A percentile compares a stretch with the other conserved stretches of the same genome.
Conservation (phyloP, 2,329 filamentous ascomycete species). For the Penicillium sp. region DNA sequence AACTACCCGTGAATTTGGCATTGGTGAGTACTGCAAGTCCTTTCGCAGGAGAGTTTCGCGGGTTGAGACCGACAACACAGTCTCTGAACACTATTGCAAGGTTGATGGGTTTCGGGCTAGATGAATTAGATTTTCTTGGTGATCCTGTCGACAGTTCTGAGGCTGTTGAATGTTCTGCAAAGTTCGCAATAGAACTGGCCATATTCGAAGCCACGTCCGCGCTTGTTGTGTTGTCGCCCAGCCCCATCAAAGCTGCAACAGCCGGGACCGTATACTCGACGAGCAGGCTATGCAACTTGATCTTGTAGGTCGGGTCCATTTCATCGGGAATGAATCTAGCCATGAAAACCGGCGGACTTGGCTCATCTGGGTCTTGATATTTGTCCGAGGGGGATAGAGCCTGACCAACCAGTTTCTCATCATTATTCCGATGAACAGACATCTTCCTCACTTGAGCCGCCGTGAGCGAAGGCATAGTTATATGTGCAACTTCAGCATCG, state of each 20-base stretch:
- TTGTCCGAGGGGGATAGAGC: constrained; percentile 45
- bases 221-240: constrained; percentile 66
- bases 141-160: constrained; percentile 11
- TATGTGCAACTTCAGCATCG: constrained; percentile 73
- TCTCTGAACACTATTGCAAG: constrained; percentile 69
- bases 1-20: constrained; percentile 67
- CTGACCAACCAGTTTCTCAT: constrained; percentile 71
- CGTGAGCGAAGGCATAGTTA: constrained; percentile 79
- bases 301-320: constrained; percentile 84
- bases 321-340: constrained; percentile 90
- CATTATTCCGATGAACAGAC: constrained; percentile 63
- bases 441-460: constrained; percentile 73
- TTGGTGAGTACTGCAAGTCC: constrained; percentile 77
- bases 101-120: constrained; percentile 54
- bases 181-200: constrained; percentile 75
- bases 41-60: constrained; percentile 73
- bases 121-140: constrained; percentile 16
- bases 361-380: constrained; percentile 15
- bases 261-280: constrained; percentile 89
- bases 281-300: constrained; percentile 81
- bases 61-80: constrained; percentile 82
- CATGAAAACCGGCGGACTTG: constrained; percentile 69
- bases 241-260: constrained; percentile 74
- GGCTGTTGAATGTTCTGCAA: constrained; percentile 56
- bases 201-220: constrained; percentile 76